phyloP scores from a whole-genome alignment of 257 asterid genomes.

The Marsdenia floribunda region DNA sequence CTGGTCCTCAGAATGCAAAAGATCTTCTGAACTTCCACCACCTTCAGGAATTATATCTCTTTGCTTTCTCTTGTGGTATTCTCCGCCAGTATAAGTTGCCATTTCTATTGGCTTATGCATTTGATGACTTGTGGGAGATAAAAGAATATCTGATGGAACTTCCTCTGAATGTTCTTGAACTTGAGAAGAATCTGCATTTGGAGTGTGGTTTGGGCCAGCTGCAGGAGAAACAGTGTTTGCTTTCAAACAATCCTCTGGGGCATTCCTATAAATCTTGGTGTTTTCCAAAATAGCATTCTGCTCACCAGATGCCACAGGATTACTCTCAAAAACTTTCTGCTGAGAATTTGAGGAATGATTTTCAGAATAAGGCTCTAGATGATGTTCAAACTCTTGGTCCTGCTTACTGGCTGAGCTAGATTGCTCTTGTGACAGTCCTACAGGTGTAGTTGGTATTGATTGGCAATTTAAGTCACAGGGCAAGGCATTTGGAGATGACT shows the following conservation, averaged over 20 bases:
- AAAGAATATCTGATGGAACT: slow-evolving; percentile 17
- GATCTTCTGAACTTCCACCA: slow-evolving; percentile 19
- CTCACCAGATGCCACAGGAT: slow-evolving; percentile 28
- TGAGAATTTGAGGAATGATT: slow-evolving; percentile 28
- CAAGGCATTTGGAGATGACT: slow-evolving; percentile 20
- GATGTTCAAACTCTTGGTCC: slow-evolving; percentile 26
- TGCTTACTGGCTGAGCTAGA: slow-evolving; percentile 17
- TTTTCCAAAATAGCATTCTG: slow-evolving; percentile 21
- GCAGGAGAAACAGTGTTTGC: slow-evolving; percentile 6
- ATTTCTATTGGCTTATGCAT: slow-evolving; percentile 16
- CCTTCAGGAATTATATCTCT: slow-evolving; percentile 24
- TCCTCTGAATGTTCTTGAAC: slow-evolving; percentile 21
- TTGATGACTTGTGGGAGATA: slow-evolving; percentile 24
- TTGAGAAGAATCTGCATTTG: slow-evolving; percentile 24
- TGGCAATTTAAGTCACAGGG: neutral
- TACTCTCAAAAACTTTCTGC: slow-evolving; percentile 26
- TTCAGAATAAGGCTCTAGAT: slow-evolving; percentile 26
- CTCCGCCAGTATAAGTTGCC: slow-evolving; percentile 26
- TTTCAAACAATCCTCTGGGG: slow-evolving; percentile 16
- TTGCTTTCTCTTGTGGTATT: slow-evolving; percentile 21
- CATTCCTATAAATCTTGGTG: slow-evolving; percentile 19
- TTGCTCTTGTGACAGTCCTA: slow-evolving; percentile 28
- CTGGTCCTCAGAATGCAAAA: slow-evolving; percentile 21
- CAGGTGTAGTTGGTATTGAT: slow-evolving; percentile 7
- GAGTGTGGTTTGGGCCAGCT: slow-evolving; percentile 19